These are phyloP conservation scores for Suillus brevipes DNA, from an alignment of 768 basidiomycete genomes.

Conservation along the genomic window DNA sequence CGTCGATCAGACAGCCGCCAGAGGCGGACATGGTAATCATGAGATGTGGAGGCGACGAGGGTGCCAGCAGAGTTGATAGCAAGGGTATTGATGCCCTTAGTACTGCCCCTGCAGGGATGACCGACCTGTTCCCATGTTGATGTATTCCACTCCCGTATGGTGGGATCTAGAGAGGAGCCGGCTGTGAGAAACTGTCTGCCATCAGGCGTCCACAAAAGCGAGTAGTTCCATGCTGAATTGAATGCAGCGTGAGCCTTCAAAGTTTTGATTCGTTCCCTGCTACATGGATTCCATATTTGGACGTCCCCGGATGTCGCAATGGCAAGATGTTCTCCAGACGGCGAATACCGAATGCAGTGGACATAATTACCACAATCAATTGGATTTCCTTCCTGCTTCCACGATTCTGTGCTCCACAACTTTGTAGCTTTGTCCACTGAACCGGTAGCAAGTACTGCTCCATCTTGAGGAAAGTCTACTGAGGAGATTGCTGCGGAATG, in stretches of 20 bases:
- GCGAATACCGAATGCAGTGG: neutral
- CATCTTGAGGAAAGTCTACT: neutral
- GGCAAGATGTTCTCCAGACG: neutral
- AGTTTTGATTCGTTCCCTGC: no score
- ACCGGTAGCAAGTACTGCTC: neutral
- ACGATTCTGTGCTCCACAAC: neutral
- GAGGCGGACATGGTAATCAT: neutral
- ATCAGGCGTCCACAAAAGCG: neutral
- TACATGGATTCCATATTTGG: neutral
- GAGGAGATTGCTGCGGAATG: neutral
- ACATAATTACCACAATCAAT: neutral
- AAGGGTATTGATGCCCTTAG: neutral
- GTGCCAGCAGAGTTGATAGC: neutral
- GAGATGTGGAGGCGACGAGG: neutral
- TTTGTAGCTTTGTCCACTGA: neutral
- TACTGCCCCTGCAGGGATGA: neutral
- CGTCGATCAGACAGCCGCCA: neutral
- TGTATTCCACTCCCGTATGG: neutral
- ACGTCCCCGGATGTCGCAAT: neutral
- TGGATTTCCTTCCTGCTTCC: neutral
- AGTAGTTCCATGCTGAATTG: neutral
- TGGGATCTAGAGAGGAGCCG: neutral
- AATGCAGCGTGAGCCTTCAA: neutral
- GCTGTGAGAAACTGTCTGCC: neutral
- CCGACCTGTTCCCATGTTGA: neutral